Evolutionary conservation across 2,329 filamentous ascomycete species (phyloP).

Genomic region (Neoscytalidium dimidiatum): DNA sequence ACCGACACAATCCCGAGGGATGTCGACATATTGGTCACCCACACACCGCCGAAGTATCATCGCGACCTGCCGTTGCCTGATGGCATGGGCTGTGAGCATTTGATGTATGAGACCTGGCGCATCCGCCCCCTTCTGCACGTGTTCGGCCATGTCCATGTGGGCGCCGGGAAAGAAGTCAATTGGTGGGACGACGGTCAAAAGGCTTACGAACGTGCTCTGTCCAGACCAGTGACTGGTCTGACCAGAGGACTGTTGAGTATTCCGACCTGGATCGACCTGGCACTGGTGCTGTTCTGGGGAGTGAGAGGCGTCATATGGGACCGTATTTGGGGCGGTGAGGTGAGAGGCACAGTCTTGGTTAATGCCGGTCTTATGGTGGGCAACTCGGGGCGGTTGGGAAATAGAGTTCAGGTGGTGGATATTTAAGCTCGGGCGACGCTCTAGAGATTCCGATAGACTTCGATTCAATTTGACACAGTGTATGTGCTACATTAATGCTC

Average conservation of each 20-base stretch:
- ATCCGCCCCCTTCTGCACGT: conserved; percentile 72
- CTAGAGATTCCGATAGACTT: conserved; percentile 1
- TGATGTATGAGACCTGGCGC: conserved; percentile 73
- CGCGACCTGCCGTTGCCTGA: conserved; percentile 60
- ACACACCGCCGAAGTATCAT: conserved; percentile 76
- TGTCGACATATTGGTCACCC: conserved; percentile 79
- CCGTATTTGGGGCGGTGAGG: conserved; percentile 58
- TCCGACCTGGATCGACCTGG: conserved; percentile 53
- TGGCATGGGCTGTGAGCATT: conserved; percentile 68
- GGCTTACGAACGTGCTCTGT: conserved; percentile 68
- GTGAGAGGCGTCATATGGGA: conserved; percentile 61
- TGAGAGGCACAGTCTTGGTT: conserved; percentile 55
- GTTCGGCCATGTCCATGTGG: conserved; percentile 83
- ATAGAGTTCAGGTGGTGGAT: conserved; percentile 45
- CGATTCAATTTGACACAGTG: background rate
- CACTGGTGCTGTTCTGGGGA: conserved; percentile 55
- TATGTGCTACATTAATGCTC: background rate
- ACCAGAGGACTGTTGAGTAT: conserved; percentile 40
- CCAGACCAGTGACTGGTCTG: conserved; percentile 38
- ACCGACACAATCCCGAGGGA: conserved; percentile 67
- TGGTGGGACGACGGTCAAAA: conserved; percentile 75
- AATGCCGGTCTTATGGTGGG: conserved; percentile 61
- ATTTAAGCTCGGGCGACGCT: conserved; percentile 27
- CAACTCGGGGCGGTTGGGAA: conserved; percentile 51
- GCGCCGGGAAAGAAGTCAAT: conserved; percentile 67